These are phyloP conservation scores for Dothidotthia symphoricarpi DNA, from an alignment of 2,329 filamentous ascomycete species.

Conservation along the genomic window DNA sequence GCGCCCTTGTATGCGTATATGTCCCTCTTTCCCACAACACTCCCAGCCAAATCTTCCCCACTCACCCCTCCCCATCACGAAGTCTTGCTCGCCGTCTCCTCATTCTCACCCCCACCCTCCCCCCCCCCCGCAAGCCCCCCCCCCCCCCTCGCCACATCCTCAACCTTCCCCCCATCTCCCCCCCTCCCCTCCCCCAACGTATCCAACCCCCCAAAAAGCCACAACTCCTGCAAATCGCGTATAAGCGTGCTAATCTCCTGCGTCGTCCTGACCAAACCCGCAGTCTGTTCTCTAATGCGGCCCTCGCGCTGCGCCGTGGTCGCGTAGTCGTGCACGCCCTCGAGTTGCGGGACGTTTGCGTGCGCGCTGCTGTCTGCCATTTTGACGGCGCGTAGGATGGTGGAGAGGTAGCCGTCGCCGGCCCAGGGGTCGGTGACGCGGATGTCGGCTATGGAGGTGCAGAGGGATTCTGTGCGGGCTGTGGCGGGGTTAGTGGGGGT, in stretches of 20 bases:
- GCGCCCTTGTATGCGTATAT: too few species aligned
- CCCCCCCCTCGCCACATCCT: too few species aligned
- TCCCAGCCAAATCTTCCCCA: too few species aligned
- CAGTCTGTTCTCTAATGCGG: constrained; percentile 59
- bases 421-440: constrained; percentile 33
- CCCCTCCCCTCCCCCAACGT: constrained; percentile 43
- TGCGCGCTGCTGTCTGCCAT: constrained; percentile 43
- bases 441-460: constrained; percentile 48
- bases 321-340: constrained; percentile 50
- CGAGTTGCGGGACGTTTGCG: constrained; percentile 7
- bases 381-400: constrained; percentile 54
- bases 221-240: constrained; percentile 63
- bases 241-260: constrained; percentile 63
- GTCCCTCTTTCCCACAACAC: too few species aligned
- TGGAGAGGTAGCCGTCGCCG: constrained; percentile 48
- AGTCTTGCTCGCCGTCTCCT: too few species aligned
- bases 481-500: neutral
- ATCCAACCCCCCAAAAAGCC: constrained; percentile 65
- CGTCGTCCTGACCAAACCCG: constrained; percentile 58
- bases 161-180: constrained; percentile 26
- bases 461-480: constrained; percentile 44
- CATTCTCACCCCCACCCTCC: too few species aligned
- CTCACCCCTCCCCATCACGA: too few species aligned
- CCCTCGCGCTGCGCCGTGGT: constrained; percentile 58
- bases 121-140: too few species aligned